Evolutionary conservation across 306 rosid genomes (phyloP), one percentile per base, ranked within the genome.

Genomic region (Vigna radiata): DNA sequence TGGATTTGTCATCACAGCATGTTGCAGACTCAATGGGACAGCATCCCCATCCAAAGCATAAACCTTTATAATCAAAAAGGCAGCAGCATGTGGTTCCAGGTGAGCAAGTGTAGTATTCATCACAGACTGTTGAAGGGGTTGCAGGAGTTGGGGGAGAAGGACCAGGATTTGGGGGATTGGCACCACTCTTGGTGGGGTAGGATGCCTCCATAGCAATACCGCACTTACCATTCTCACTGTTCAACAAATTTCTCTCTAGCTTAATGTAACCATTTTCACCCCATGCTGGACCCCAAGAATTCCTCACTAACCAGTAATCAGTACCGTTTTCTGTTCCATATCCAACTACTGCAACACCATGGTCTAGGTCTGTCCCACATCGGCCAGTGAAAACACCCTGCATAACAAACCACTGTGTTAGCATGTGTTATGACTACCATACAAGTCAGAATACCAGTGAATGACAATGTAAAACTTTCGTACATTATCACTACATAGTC

Each of bases 21-120:
- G 98, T 90, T 16, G 96, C 97, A 31, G 96, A 88, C 76, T 95
- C 90, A 16, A 86, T 43, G 1, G 96, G 93, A 76, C 98, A 95
- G 70, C 98, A 95, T 79, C 98, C 98, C 97, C 97, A 95, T 49
- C 86, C 96, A 23, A 90, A 92, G 88, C 97, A 95, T 56, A 19
- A 78, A 3, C 77, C 73, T 17, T 82, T 85, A 72, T 82, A 92
- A 76, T 86, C 61, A 55, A 87, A 90, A 31, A 86, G 7, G 73
- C 97, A 95, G 81, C 97, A 95, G 63, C 98, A 92, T 27, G 98
- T 92, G 82, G 75, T 86, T 63, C 89, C 92, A 70, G 82, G 8
- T 0, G 91, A 66, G 87, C 98, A 95, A 0, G 96, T 78, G 85
- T 79, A 86, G 82, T 89, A 89, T 0, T 90, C 90, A 15, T 95